Base-by-base conservation (phyloP, 2,329 filamentous ascomycete genomes). In the Capronia coronata region DNA sequence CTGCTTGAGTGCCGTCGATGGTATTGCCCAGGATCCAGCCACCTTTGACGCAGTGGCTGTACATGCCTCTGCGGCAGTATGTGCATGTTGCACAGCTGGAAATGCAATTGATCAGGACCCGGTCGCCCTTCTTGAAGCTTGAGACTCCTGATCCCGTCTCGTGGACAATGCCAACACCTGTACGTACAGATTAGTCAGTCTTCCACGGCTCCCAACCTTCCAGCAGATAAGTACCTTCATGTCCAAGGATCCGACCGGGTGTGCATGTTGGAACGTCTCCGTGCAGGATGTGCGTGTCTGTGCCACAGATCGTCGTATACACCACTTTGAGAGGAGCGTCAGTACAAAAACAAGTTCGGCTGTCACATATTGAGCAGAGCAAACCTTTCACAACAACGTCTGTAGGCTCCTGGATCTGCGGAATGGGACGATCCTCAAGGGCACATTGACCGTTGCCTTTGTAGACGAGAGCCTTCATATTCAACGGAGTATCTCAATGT, bases 11-110 rank as follows among this genome's bases (percentile, higher is more conserved):
- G 38, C 76, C 76, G 55, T 78, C 73, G 16, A 73, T 68, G 0
- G 65, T 67, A 57, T 80, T 74, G 16, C 77, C 77, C 1, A 80
- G 64, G 3, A 72, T 67, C 77, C 77, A 80, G 2, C 77, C 76
- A 21, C 75, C 76, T 10, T 69, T 72, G 6, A 66, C 66, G 61
- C 77, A 80, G 55, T 77, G 75, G 22, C 73, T 74, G 50, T 68
- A 67, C 71, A 79, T 76, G 18, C 71, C 72, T 40, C 64, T 64
- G 4, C 71, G 69, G 55, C 77, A 80, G 61, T 72, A 75, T 16
- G 66, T 64, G 60, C 78, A 81, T 1, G 65, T 68, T 0, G 70
- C 72, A 59, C 77, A 80, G 45, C 69, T 69, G 1, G 68, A 72
- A 52, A 79, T 75, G 58, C 70, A 74, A 8, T 71, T 70, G 52